Conservation (phyloP, 768 basidiomycete genomes). For the Hortiboletus flavorubellus region DNA sequence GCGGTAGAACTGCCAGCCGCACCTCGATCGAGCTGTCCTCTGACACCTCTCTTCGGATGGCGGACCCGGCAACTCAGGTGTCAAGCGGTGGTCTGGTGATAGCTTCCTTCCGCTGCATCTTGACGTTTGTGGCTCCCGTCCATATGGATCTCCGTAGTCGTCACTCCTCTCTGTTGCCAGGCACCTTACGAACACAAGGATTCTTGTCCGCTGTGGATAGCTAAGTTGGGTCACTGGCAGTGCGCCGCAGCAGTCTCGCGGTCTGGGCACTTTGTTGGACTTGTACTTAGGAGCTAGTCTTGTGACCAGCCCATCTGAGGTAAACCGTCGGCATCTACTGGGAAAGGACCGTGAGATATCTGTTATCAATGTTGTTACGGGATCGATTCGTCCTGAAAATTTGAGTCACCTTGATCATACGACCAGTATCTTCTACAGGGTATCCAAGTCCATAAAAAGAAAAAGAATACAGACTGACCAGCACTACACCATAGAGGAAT, state of each 20-base stretch:
- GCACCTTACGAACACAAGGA: slow-evolving; percentile 5
- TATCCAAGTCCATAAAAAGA: slow-evolving; percentile 9
- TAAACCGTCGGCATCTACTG: too few species aligned
- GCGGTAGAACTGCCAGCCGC: slow-evolving; percentile 16
- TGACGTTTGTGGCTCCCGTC: neutral
- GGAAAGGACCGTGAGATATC: neutral
- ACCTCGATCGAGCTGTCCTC: neutral
- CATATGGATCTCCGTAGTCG: neutral
- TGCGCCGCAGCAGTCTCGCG: neutral
- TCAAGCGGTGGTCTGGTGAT: neutral
- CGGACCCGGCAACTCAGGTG: slow-evolving; percentile 6
- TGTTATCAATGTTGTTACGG: neutral
- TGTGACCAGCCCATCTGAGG: too few species aligned
- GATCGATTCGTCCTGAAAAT: neutral
- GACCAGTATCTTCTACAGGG: neutral
- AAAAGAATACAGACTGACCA: slow-evolving; percentile 1
- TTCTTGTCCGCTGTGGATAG: neutral
- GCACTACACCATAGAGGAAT: slow-evolving; percentile 1
- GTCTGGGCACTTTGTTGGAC: neutral
- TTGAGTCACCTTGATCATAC: neutral
- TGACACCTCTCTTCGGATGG: neutral
- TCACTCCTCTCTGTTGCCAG: slow-evolving; percentile 15
- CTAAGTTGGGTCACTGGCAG: neutral
- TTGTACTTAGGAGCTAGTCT: neutral
- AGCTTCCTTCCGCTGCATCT: neutral